phyloP scores from a whole-genome alignment of 768 basidiomycete species.

The Podaxis mareebaensis region DNA sequence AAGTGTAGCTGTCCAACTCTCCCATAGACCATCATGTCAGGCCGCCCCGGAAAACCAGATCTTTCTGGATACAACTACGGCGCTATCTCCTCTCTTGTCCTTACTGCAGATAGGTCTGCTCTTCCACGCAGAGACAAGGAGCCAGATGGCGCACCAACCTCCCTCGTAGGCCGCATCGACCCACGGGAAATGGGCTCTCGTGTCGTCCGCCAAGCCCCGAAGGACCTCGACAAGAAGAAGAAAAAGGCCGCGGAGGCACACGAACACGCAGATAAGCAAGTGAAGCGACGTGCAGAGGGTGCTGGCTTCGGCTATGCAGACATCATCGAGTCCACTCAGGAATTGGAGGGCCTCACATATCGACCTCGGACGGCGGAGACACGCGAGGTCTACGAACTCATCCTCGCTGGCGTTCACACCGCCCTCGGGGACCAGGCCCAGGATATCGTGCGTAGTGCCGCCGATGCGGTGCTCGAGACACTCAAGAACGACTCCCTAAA shows the following conservation, averaged over 20 bases:
- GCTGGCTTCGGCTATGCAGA: constrained; percentile 79
- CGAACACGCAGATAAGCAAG: constrained; percentile 58
- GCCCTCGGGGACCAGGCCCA: constrained; percentile 93
- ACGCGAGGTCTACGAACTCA: constrained; percentile 89
- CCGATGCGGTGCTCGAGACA: constrained; percentile 87
- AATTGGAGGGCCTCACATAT: constrained; percentile 91
- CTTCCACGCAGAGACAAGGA: constrained; percentile 90
- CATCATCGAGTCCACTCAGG: constrained; percentile 84
- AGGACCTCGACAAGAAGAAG: constrained; percentile 93
- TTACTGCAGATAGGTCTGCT: constrained; percentile 85
- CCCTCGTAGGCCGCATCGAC: constrained; percentile 89
- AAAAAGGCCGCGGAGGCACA: constrained; percentile 71
- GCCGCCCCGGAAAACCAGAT: constrained; percentile 62
- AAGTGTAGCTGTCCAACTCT: neutral
- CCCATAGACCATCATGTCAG: constrained; percentile 28
- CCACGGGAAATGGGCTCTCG: constrained; percentile 92
- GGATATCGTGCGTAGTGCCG: constrained; percentile 92
- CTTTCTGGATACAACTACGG: constrained; percentile 94
- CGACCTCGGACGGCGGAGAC: constrained; percentile 94
- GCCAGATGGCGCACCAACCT: constrained; percentile 94
- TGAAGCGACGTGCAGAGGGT: constrained; percentile 63
- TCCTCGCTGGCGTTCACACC: constrained; percentile 80
- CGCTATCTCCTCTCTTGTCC: constrained; percentile 90
- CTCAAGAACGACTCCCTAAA: constrained; percentile 88
- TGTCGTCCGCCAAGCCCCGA: constrained; percentile 77